A percentile compares a stretch with the other conserved stretches of the same genome.
Evolutionary conservation across 345 rosid species (phyloP).

Genomic region (Gossypium ekmanianum): DNA sequence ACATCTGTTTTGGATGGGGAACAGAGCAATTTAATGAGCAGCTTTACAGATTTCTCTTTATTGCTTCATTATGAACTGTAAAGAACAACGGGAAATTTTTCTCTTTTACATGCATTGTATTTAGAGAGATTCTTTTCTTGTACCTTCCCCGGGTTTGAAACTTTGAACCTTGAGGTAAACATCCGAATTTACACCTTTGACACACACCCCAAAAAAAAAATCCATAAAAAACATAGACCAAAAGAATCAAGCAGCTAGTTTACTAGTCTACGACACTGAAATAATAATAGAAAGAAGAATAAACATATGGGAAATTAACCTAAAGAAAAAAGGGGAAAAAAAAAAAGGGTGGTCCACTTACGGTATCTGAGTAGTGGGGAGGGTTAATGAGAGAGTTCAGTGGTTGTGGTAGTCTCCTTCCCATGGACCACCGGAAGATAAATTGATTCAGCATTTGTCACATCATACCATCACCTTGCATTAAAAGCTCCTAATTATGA

Average conservation of each 20-base stretch:
- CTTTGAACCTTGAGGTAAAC: background rate
- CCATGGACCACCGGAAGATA: conserved; percentile 7
- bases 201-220: background rate
- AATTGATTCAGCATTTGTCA: conserved; percentile 17
- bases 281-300: background rate
- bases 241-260: background rate
- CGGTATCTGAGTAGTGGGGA: background rate
- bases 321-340: background rate
- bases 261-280: background rate
- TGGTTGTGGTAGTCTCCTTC: background rate
- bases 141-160: background rate
- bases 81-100: background rate
- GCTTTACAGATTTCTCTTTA: background rate
- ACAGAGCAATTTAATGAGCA: background rate
- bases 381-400: background rate
- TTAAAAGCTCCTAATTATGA: conserved; percentile 37
- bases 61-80: background rate
- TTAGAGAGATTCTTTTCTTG: background rate
- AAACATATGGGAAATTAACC: background rate
- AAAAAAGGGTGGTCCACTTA: conserved; percentile 11
- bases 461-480: conserved; percentile 26
- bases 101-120: background rate
- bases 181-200: background rate
- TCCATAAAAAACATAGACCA: background rate
- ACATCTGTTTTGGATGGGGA: background rate